Percentiles rank a stretch among this genome's conserved stretches.
phyloP scores from a whole-genome alignment of 345 rosid genomes.

The Psidium guajava region DNA sequence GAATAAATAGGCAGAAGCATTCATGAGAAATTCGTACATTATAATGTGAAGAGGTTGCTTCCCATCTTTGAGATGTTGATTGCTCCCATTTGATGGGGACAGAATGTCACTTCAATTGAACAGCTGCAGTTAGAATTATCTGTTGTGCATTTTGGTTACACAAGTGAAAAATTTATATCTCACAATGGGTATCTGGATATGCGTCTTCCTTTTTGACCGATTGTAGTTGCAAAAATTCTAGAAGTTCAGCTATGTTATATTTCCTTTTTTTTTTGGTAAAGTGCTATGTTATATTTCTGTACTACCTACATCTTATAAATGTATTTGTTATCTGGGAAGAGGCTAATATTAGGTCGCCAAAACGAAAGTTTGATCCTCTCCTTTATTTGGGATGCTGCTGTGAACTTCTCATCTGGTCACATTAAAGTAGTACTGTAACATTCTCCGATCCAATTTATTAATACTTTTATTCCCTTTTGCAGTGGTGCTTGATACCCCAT shows the following conservation, averaged over 20 bases:
- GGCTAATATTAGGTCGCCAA: not conserved
- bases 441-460: not conserved
- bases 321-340: not conserved
- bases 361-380: not conserved
- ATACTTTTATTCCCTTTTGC: constrained; percentile 5
- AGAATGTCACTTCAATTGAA: not conserved
- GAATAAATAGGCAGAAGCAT: not conserved
- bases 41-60: not conserved
- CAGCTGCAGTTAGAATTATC: not conserved
- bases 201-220: not conserved
- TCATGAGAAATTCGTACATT: not conserved
- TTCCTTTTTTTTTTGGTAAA: too few species aligned
- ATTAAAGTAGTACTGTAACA: not conserved
- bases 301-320: not conserved
- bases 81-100: not conserved
- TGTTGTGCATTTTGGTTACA: not conserved
- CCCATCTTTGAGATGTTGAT: not conserved
- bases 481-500: constrained; percentile 87
- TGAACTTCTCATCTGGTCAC: not conserved
- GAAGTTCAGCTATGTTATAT: not conserved
- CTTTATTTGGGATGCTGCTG: not conserved
- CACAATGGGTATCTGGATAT: not conserved
- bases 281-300: not conserved
- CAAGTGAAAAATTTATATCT: not conserved
- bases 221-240: not conserved